Base-by-base conservation (phyloP, 2,329 filamentous ascomycete species). In the Fusarium sp. region DNA sequence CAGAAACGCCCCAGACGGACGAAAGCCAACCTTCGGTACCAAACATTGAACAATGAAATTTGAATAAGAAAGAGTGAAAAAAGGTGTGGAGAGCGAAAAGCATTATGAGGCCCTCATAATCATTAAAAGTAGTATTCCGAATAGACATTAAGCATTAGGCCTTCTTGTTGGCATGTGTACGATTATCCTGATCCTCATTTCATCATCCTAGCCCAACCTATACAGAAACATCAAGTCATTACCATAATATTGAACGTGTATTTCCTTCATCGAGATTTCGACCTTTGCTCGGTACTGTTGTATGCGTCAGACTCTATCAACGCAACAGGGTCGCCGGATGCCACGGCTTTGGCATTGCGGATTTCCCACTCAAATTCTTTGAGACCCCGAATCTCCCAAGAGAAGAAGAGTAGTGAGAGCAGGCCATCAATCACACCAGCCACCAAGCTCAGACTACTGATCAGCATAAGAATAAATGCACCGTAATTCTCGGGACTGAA, bases 301-400 rank as follows among this genome's bases (percentile, higher is more conserved):
- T 63, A 63, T 16, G 31, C 39, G n/a, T 70, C 66, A 6, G 57
- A 50, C 13, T 75, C 72, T 24, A 54, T 63, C 33, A 74, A 49
- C 20, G 72, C 68, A 26, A 63, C 62, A 16, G 71, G 49, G 48
- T 75, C 72, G 23, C 79, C 80, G 6, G 74, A 76, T 23, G 80
- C 80, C 7, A 79, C 75, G 1, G 82, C 80, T 67, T 82, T 89
- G 15, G 91, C 91, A 76, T 92, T 94, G 50, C 83, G 83, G 26
- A 98, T 90, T 80, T 99, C 96, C 92, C 93, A 98, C 77, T 96
- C 89, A 80, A 98, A 98, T 82, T 99, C 96, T 74, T 89, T 91
- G 56, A 99, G 82, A 6, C 92, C 91, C 61, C 93, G 86, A 62
- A 98, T 80, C 81, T 99, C 96, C 64, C 89, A 90, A 13, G 91